Evolutionary conservation across 768 basidiomycete species (phyloP), one percentile per base, ranked within the genome.

Genomic region (Leccinum disarticulatum): DNA sequence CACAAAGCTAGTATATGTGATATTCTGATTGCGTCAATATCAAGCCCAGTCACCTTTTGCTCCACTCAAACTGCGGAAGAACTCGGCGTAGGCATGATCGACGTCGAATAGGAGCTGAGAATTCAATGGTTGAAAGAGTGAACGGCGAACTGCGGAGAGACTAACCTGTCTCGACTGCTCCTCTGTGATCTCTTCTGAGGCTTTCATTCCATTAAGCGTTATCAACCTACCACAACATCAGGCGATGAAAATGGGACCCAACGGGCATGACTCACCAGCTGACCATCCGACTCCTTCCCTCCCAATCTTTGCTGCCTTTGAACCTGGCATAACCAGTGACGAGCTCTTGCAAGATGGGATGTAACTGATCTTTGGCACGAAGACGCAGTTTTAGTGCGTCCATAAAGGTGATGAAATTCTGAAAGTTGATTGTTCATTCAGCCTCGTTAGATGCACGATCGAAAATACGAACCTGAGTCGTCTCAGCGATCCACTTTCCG

Each of bases 321-420:
- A 99, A 98, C 52, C 93, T 82, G 6, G 95, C 91, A 70, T 95
- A 98, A 6, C 92, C 88, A 2, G 90, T 91, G 64, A 98, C 93
- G n/a, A 99, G 85, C 65, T 96, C 97, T 64, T 96, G 93, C 48
- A 98, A 72, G 61, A 97, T 86, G 0, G 95, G 95, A 72, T 98
- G 95, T 3, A 99, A 80, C 67, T 97, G 94, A 68, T 98, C 97
- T 72, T 98, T 99, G 3, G 97, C 96, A n/a, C 94, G 85, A 66
- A 98, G 77, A 10, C 90, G 87, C 53, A 98, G 80, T 69, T 95
- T 95, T 28, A 98, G 80, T 1, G 95, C 96, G 66, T 99, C 97
- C 93, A 98, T 97, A 64, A 98, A 95, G 0, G 96, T 98, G 64
- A 99, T 98, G 63, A 98, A 99, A 72, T 87, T 90, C 94, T 98